Evolutionary conservation across 495 filamentous ascomycete genomes (phyloP).

Genomic region (Lasiosphaeriaceae sp.): DNA sequence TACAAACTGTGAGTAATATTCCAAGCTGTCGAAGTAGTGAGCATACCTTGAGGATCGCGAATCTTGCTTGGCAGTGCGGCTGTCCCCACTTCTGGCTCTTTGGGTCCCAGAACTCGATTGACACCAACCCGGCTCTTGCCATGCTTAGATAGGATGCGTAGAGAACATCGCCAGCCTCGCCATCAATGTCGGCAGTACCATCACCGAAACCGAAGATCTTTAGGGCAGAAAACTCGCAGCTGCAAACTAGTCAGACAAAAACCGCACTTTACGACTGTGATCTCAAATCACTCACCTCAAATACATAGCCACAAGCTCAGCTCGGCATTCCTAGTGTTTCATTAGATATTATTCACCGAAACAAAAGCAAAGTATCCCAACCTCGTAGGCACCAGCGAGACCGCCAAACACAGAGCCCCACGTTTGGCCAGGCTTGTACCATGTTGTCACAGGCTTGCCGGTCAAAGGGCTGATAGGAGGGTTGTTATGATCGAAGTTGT

Average conservation of each 20-base stretch:
- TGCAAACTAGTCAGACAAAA: slow-evolving; percentile 18
- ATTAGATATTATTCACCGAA: neutral
- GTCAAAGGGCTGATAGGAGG: slow-evolving; percentile 80
- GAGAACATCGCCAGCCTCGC: slow-evolving; percentile 78
- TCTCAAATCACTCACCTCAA: slow-evolving; percentile 59
- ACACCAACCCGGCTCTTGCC: slow-evolving; percentile 81
- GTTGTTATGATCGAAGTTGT: slow-evolving; percentile 78
- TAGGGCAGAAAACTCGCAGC: slow-evolving; percentile 83
- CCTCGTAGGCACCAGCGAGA: slow-evolving; percentile 82
- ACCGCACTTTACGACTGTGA: slow-evolving; percentile 55
- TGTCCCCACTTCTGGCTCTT: slow-evolving; percentile 90
- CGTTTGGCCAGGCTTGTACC: slow-evolving; percentile 91
- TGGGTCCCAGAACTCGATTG: slow-evolving; percentile 87
- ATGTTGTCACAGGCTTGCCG: slow-evolving; percentile 71
- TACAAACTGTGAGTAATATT: slow-evolving; percentile 28
- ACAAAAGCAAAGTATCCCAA: slow-evolving; percentile 25
- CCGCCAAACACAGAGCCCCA: slow-evolving; percentile 91
- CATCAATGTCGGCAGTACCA: slow-evolving; percentile 63
- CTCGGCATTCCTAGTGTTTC: slow-evolving; percentile 44
- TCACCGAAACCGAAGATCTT: slow-evolving; percentile 90
- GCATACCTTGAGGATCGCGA: slow-evolving; percentile 65
- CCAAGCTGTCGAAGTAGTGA: neutral
- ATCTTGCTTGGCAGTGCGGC: slow-evolving; percentile 91
- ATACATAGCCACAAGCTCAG: slow-evolving; percentile 90
- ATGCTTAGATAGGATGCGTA: slow-evolving; percentile 85